Percentiles rank a stretch among this genome's conserved stretches.
phyloP scores from a whole-genome alignment of 305 asterid genomes.

The Galium porrigens region DNA sequence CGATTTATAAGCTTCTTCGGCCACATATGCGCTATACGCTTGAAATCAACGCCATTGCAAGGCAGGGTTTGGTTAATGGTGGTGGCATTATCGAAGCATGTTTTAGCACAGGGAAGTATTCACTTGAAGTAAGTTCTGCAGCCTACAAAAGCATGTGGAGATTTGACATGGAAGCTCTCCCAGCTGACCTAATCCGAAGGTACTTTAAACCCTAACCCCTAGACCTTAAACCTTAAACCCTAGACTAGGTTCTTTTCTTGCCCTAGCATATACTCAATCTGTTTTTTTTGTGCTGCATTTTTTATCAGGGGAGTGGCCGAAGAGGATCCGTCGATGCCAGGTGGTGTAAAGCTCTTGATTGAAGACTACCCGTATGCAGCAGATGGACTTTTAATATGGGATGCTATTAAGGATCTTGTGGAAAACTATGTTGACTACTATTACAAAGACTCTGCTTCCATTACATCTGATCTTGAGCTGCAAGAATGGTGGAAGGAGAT shows the following conservation, averaged over 20 bases:
- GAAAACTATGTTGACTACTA: conserved; percentile 49
- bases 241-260: background rate
- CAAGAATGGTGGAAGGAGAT: conserved; percentile 85
- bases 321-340: conserved; percentile 56
- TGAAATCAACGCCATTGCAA: conserved; percentile 64
- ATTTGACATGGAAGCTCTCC: conserved; percentile 67
- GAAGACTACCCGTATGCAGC: conserved; percentile 86
- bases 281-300: background rate
- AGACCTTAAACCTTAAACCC: background rate
- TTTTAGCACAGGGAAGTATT: conserved; percentile 59
- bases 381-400: conserved; percentile 72
- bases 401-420: conserved; percentile 52
- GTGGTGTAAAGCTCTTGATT: conserved; percentile 55
- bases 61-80: conserved; percentile 55
- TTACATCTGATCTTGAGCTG: conserved; percentile 54
- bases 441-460: conserved; percentile 38
- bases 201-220: conserved; percentile 10
- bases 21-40: conserved; percentile 81
- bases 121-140: conserved; percentile 66
- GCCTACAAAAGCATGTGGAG: conserved; percentile 60
- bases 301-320: conserved; percentile 57
- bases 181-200: conserved; percentile 60
- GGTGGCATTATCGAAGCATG: conserved; percentile 67
- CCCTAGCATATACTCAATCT: background rate
- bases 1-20: conserved; percentile 53